phyloP scores from a whole-genome alignment of 2,329 filamentous ascomycete species.

The Talaromyces atroroseus region DNA sequence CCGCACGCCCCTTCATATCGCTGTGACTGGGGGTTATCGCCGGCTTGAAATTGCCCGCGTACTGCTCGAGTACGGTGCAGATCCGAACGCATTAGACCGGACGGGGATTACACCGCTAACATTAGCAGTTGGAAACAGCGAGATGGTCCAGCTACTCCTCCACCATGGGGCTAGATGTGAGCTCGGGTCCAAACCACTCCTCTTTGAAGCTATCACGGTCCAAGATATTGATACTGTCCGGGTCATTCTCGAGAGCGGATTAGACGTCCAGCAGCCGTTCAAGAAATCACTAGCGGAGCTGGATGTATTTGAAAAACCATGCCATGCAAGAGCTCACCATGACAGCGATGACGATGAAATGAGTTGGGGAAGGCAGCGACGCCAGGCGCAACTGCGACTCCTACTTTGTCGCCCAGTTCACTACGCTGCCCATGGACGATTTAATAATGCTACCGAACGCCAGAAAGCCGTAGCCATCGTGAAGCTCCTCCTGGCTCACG shows the following conservation, averaged over 20 bases:
- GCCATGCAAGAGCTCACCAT: background rate
- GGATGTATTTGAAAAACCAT: background rate
- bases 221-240: background rate
- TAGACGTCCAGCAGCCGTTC: background rate
- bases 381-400: background rate
- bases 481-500: conserved; percentile 13
- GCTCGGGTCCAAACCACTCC: background rate
- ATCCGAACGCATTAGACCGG: background rate
- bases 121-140: background rate
- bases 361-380: background rate
- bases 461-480: conserved; percentile 15
- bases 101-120: background rate
- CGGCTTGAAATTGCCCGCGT: conserved; percentile 5
- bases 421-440: conserved; percentile 17
- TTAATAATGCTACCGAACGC: conserved; percentile 16
- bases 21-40: conserved; percentile 13
- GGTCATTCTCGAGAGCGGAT: conserved; percentile 1
- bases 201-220: background rate
- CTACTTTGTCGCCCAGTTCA: conserved; percentile 13
- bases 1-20: background rate
- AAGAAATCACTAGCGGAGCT: background rate
- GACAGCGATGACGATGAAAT: background rate
- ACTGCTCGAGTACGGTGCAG: conserved; percentile 6
- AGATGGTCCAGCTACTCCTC: background rate
- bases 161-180: conserved; percentile 12